These are phyloP conservation scores for Jamesozyma spencerorum DNA, from an alignment of 805 yeast genomes.

Conservation along the genomic window DNA sequence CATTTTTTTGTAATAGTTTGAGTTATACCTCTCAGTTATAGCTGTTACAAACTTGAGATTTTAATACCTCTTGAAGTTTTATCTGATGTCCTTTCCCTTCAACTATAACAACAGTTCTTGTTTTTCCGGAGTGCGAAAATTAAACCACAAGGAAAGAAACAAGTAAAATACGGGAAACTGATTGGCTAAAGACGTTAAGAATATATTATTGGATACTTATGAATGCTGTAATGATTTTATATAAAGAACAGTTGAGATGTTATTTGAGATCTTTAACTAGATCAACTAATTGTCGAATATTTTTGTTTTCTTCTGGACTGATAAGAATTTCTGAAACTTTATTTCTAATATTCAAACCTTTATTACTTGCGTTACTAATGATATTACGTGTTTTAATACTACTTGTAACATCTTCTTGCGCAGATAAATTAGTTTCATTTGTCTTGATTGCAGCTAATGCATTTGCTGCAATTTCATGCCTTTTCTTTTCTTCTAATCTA, in stretches of 20 bases:
- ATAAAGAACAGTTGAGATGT: not conserved
- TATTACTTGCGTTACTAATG: not conserved
- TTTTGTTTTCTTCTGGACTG: conserved; percentile 10
- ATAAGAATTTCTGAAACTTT: conserved; percentile 1
- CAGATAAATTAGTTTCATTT: not conserved
- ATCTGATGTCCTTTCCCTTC: not conserved
- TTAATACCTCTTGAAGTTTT: too few species aligned
- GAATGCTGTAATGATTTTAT: not conserved
- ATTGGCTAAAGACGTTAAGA: not conserved
- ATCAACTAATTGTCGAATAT: conserved; percentile 7
- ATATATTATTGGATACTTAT: not conserved
- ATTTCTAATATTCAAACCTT: not conserved
- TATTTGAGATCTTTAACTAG: conserved; percentile 3
- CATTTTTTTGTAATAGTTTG: not conserved
- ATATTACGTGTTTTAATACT: not conserved
- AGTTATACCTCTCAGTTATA: not conserved
- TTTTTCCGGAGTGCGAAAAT: too few species aligned
- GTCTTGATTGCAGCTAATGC: conserved; percentile 1
- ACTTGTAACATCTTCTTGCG: not conserved
- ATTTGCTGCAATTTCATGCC: conserved; percentile 7
- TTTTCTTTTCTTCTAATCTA: conserved; percentile 13
- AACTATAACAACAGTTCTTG: too few species aligned
- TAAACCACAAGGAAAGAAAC: not conserved
- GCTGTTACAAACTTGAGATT: too few species aligned
- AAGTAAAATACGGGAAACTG: not conserved